A percentile compares a stretch with the other conserved stretches of the same genome.
phyloP scores from a whole-genome alignment of 202 grass and related monocot species.

The Schoenoplectus triqueter region DNA sequence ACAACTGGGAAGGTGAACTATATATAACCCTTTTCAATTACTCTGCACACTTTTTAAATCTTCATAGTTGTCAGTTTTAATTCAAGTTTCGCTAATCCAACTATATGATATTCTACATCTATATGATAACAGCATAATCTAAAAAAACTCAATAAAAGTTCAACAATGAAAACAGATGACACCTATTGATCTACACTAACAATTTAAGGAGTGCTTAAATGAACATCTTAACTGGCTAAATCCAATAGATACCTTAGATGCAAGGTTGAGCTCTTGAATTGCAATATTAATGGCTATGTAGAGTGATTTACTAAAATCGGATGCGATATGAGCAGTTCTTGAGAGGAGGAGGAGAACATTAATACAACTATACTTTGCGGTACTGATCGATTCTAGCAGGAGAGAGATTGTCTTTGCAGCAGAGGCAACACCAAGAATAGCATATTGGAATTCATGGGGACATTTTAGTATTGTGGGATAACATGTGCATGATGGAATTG shows the following conservation, averaged over 20 bases:
- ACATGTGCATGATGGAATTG: background rate
- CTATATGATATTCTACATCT: background rate
- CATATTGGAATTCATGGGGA: conserved; percentile 3
- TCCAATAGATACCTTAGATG: background rate
- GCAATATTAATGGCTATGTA: background rate
- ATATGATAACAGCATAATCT: background rate
- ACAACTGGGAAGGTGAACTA: background rate
- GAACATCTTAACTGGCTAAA: background rate
- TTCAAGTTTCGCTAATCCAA: too few species aligned
- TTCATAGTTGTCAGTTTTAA: background rate
- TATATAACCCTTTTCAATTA: background rate
- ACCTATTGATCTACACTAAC: background rate
- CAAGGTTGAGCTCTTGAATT: background rate
- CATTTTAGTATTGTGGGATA: background rate
- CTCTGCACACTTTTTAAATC: background rate
- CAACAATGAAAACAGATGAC: background rate
- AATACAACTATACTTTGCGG: background rate
- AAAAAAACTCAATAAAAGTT: background rate
- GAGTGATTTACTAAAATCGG: background rate
- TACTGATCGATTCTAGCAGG: background rate
- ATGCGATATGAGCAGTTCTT: background rate
- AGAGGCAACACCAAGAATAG: background rate
- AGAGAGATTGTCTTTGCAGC: background rate
- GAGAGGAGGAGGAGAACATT: conserved; percentile 23
- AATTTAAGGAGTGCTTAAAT: background rate